A percentile compares a stretch with the other conserved stretches of the same genome.
phyloP scores from a whole-genome alignment of 2,329 filamentous ascomycete genomes.

The Diaporthe sp. region DNA sequence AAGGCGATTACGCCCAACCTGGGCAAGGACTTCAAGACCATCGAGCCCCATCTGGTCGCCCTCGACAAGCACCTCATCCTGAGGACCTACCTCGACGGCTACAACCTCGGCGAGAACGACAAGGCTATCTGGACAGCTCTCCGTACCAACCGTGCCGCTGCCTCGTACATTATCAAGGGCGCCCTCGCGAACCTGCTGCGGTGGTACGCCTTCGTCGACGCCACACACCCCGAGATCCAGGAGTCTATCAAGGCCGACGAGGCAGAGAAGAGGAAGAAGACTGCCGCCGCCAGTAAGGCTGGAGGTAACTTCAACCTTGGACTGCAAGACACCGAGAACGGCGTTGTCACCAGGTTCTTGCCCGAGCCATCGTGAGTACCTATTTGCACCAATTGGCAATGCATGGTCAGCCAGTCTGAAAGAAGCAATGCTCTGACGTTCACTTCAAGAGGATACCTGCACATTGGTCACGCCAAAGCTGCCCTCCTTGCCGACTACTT shows the following conservation, averaged over 20 bases:
- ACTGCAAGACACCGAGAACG: slow-evolving; percentile 86
- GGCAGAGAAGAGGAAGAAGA: slow-evolving; percentile 77
- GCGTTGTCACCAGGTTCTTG: slow-evolving; percentile 92
- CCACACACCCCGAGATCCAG: slow-evolving; percentile 82
- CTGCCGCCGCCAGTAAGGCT: slow-evolving; percentile 77
- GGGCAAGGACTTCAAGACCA: slow-evolving; percentile 82
- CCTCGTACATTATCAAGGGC: slow-evolving; percentile 84
- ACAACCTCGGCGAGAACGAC: slow-evolving; percentile 82
- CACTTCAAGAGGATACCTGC: slow-evolving; percentile 78
- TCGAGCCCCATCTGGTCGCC: slow-evolving; percentile 80
- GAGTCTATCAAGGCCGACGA: slow-evolving; percentile 78
- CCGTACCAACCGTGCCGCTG: slow-evolving; percentile 86
- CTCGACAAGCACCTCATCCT: slow-evolving; percentile 91
- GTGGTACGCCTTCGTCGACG: slow-evolving; percentile 91
- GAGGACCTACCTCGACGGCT: slow-evolving; percentile 87
- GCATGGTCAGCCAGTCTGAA: too few species aligned
- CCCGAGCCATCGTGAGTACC: slow-evolving; percentile 86
- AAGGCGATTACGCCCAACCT: slow-evolving; percentile 65
- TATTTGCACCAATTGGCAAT: background rate
- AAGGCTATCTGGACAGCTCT: slow-evolving; percentile 87
- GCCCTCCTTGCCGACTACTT: slow-evolving; percentile 97
- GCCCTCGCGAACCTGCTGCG: slow-evolving; percentile 82
- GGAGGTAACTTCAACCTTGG: slow-evolving; percentile 92
- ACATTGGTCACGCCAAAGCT: slow-evolving; percentile 96
- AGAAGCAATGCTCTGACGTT: slow-evolving; percentile 20